Evolutionary conservation across 2,329 filamentous ascomycete species (phyloP).

Genomic region (Arthrobotrys iridis): DNA sequence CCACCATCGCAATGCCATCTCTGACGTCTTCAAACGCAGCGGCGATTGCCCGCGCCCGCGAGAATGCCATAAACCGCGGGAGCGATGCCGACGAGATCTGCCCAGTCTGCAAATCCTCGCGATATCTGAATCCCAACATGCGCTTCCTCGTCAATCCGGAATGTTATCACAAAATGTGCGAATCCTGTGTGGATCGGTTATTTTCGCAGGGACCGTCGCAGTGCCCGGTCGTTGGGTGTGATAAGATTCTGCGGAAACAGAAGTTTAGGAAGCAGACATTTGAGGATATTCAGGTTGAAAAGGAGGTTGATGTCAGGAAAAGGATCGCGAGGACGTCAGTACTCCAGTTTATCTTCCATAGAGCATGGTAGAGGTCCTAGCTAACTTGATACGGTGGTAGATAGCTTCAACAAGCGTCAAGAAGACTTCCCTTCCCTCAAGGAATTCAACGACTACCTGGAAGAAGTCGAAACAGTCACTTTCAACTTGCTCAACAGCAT

Average conservation of each 20-base stretch:
- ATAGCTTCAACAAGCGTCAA: constrained; percentile 85
- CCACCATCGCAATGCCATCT: constrained; percentile 30
- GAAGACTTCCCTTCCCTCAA: constrained; percentile 88
- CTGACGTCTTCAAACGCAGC: constrained; percentile 23
- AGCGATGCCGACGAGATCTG: constrained; percentile 74
- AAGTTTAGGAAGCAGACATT: constrained; percentile 91
- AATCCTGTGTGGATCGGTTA: constrained; percentile 91
- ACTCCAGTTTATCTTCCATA: background rate
- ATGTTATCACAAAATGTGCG: constrained; percentile 99
- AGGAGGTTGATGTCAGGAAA: constrained; percentile 89
- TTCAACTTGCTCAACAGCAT: constrained; percentile 82
- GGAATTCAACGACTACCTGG: constrained; percentile 92
- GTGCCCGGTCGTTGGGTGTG: constrained; percentile 89
- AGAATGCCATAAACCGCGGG: constrained; percentile 48
- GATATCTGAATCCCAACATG: constrained; percentile 94
- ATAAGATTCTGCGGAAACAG: constrained; percentile 83
- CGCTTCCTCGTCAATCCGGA: constrained; percentile 95
- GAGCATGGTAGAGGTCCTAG: background rate
- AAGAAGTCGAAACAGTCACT: constrained; percentile 88
- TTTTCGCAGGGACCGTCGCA: constrained; percentile 91
- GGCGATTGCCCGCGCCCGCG: constrained; percentile 47
- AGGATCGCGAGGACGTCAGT: constrained; percentile 73
- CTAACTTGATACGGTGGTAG: constrained; percentile 50
- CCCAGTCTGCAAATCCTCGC: constrained; percentile 95
- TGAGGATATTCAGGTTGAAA: constrained; percentile 84